Percentiles rank a stretch among this genome's conserved stretches.
These are phyloP conservation scores for Aristolochia fimbriata DNA, from an alignment of 164 flowering plant genomes.

Conservation along the genomic window DNA sequence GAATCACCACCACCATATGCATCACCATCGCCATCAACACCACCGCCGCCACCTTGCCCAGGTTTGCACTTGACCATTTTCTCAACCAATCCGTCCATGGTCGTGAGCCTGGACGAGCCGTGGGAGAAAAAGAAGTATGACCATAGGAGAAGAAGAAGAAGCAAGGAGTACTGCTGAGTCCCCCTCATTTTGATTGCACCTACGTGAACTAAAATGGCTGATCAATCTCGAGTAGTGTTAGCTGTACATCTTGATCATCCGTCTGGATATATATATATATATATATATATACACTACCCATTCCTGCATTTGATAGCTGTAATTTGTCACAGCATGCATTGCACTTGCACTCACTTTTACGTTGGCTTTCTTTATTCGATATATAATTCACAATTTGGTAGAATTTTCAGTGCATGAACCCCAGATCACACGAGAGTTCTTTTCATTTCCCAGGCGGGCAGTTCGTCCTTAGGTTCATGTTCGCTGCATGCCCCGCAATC, in stretches of 20 bases:
- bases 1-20: neutral
- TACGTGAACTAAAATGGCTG: too few species aligned
- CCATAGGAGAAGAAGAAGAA: too few species aligned
- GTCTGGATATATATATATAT: too few species aligned
- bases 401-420: neutral
- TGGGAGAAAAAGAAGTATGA: neutral
- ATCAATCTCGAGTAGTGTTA: too few species aligned
- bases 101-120: neutral
- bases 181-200: too few species aligned
- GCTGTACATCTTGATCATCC: too few species aligned
- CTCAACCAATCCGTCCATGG: neutral
- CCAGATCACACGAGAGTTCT: neutral
- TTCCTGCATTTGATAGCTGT: neutral
- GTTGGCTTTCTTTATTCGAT: neutral
- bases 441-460: neutral
- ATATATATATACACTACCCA: too few species aligned
- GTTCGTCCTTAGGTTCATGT: neutral
- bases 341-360: neutral
- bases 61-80: neutral
- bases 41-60: neutral
- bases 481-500: too few species aligned
- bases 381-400: neutral
- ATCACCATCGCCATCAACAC: neutral
- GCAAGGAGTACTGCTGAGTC: too few species aligned
- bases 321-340: neutral